Base-by-base conservation (phyloP, 805 yeast genomes). In the Starmerella bombicola region DNA sequence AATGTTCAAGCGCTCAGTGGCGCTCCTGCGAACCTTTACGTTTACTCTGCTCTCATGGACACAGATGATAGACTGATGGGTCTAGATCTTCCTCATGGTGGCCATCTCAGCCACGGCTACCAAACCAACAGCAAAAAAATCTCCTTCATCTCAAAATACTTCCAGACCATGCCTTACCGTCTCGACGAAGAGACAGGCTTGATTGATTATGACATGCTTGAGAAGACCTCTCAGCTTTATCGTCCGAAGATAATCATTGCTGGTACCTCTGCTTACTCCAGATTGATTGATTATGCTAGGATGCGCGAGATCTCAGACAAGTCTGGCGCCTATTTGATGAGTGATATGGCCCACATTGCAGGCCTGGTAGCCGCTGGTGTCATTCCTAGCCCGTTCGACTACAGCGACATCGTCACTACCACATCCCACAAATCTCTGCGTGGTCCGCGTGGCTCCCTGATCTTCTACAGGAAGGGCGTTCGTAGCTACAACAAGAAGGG, bases 401-500 rank as follows among this genome's bases (percentile, higher is more conserved):
- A 79, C 64, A 80, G 95, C 42, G 98, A 88, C 66, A 82, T 88
- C 54, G 97, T 88, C 59, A 88, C 98, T 49, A 88, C 97, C 49
- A 88, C 98, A 40, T 85, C 96, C 30, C 98, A 88, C 70, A 88
- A 88, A 68, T 85, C 96, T 16, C 74, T 88, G 58, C 81, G 98
- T 70, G 98, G 98, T 33, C 98, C 98, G 63, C 78, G 98, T 68
- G 98, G 97, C 62, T 93, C 98, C 36, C 80, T 88, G 85, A 88
- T 88, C 60, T 88, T 88, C 70, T 88, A 75, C 74, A 80, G 97
- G 73, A 83, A 81, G 68, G 97, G 97, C 54, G 74, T 83, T 43
- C 77, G 93, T 67, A 74, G 77, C 52, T 74, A 76, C 51, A 78
- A 77, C 56, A 64, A 70, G 50, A 83, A 82, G 70, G 96, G 95